These are phyloP conservation scores for Hypoxylon sp. DNA, from an alignment of 2,329 filamentous ascomycete species.

Conservation along the genomic window DNA sequence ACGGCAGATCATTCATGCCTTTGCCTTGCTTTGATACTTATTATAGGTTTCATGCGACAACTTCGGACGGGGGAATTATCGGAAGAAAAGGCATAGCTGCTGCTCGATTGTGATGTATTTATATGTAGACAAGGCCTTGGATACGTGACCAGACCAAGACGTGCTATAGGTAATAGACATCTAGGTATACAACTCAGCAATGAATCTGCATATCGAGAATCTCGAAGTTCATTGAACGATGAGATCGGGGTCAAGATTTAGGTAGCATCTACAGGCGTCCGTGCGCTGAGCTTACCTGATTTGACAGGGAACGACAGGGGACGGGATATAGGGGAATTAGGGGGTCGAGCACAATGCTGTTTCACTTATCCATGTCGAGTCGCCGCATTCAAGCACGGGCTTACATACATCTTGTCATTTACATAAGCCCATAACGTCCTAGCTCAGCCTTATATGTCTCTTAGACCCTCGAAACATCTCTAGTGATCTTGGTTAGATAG, in stretches of 20 bases:
- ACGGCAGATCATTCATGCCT: conserved; percentile 42
- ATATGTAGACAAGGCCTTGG: too few relatives aligned
- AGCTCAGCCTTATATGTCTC: not conserved
- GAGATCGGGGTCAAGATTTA: too few relatives aligned
- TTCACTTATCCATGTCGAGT: conserved; percentile 26
- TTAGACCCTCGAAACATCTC: too few relatives aligned
- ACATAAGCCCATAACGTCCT: not conserved
- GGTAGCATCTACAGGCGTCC: not conserved
- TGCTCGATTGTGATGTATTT: too few relatives aligned
- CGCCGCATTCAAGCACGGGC: conserved; percentile 5
- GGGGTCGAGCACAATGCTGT: not conserved
- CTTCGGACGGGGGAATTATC: conserved; percentile 17
- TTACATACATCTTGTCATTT: not conserved
- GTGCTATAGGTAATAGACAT: too few relatives aligned
- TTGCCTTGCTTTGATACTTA: conserved; percentile 1
- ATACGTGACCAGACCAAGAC: too few relatives aligned
- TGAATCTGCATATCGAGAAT: too few relatives aligned
- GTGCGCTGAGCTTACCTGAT: conserved; percentile 30
- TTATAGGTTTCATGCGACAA: conserved; percentile 19
- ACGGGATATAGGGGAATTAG: not conserved
- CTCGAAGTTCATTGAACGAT: too few relatives aligned
- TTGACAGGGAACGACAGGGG: not conserved
- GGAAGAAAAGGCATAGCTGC: not conserved
- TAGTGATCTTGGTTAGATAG: not conserved
- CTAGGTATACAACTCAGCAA: too few relatives aligned